Conservation (phyloP, 2,329 filamentous ascomycete genomes). For the Cadophora malorum region DNA sequence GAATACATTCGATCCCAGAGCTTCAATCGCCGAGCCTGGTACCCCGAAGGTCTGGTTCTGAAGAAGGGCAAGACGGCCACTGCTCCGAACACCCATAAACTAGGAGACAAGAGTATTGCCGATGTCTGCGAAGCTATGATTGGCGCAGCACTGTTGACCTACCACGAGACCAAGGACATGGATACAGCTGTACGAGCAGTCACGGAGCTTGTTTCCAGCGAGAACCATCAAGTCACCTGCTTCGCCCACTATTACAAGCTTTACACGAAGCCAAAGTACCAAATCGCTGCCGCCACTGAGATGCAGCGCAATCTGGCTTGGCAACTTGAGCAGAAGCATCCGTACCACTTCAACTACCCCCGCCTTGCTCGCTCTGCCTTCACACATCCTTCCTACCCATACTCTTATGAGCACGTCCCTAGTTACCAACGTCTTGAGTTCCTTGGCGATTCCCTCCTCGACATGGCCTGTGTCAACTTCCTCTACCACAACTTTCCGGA, state of each 20-base stretch:
- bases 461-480: slow-evolving; percentile 83
- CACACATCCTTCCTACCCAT: slow-evolving; percentile 83
- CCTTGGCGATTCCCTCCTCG: slow-evolving; percentile 85
- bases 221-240: slow-evolving; percentile 70
- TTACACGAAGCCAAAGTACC: slow-evolving; percentile 76
- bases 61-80: slow-evolving; percentile 72
- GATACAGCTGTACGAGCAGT: slow-evolving; percentile 68
- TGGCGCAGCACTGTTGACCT: slow-evolving; percentile 75
- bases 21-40: slow-evolving; percentile 83
- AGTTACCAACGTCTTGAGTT: slow-evolving; percentile 93
- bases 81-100: slow-evolving; percentile 63
- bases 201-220: slow-evolving; percentile 71
- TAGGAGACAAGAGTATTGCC: slow-evolving; percentile 89
- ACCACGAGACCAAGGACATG: slow-evolving; percentile 50
- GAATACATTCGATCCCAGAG: slow-evolving; percentile 83
- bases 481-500: slow-evolving; percentile 78
- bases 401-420: slow-evolving; percentile 77
- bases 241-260: slow-evolving; percentile 77
- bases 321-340: slow-evolving; percentile 62
- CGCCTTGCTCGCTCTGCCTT: slow-evolving; percentile 84
- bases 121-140: slow-evolving; percentile 96
- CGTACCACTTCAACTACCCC: slow-evolving; percentile 75
- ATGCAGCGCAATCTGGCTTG: slow-evolving; percentile 71
- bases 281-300: slow-evolving; percentile 65
- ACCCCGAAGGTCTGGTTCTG: slow-evolving; percentile 79